Conservation (phyloP, 106 monocot genomes). For the Cymbidium sinense region DNA sequence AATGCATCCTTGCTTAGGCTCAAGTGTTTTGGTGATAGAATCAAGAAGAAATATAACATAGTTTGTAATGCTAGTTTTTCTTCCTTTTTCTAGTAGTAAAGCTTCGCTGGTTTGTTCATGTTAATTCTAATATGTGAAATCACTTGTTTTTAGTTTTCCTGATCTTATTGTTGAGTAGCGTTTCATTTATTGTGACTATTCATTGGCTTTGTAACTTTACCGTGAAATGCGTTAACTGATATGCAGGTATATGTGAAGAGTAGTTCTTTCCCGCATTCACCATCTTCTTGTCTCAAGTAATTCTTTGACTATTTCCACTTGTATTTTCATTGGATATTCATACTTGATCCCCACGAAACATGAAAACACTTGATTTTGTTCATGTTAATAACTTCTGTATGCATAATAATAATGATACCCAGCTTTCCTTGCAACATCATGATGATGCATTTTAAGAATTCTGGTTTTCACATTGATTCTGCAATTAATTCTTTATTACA, state of each 20-base stretch:
- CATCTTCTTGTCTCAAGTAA: constrained; percentile 7
- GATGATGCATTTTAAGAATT: not conserved
- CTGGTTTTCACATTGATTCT: not conserved
- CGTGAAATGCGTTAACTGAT: not conserved
- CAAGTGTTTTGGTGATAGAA: not conserved
- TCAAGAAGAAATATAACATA: not conserved
- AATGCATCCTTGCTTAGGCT: constrained; percentile 1
- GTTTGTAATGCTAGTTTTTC: not conserved
- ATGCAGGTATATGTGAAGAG: constrained; percentile 8
- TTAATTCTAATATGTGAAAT: not conserved
- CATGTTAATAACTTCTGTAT: not conserved
- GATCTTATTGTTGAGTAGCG: not conserved
- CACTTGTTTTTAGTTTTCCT: not conserved
- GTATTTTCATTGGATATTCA: not conserved
- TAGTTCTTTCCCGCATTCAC: constrained; percentile 1
- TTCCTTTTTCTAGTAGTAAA: not conserved
- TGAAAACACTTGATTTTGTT: not conserved
- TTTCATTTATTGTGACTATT: not conserved
- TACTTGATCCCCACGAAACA: not conserved
- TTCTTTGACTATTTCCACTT: not conserved
- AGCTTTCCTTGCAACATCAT: not conserved
- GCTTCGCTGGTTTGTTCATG: not conserved
- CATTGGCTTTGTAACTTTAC: not conserved
- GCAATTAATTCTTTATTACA: not conserved
- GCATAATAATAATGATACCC: not conserved